A percentile compares a stretch with the other conserved stretches of the same genome.
Evolutionary conservation across 176 grass and related monocot genomes (phyloP).

Genomic region (Olyra latifolia): DNA sequence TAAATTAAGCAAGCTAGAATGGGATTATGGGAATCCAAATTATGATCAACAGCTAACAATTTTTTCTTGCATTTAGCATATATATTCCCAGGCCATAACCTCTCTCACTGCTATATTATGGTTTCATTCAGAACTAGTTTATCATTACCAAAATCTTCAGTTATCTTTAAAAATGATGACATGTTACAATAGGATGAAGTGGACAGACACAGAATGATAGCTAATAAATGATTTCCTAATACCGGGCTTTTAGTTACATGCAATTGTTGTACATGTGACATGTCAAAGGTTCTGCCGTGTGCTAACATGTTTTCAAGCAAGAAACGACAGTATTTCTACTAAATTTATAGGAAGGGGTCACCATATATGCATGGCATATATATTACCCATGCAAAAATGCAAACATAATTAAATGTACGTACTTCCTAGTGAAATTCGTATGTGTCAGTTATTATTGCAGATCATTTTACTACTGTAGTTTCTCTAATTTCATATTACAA

Average conservation of each 20-base stretch:
- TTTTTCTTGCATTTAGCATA: background rate
- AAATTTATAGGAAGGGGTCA: background rate
- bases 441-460: background rate
- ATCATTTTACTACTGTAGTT: background rate
- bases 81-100: background rate
- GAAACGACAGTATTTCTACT: background rate
- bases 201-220: background rate
- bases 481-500: background rate
- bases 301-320: background rate
- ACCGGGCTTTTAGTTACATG: background rate
- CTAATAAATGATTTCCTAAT: background rate
- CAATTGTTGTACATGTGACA: background rate
- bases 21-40: background rate
- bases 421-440: background rate
- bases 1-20: too few relatives aligned
- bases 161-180: background rate
- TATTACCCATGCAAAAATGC: too few relatives aligned
- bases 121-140: background rate
- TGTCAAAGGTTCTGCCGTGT: background rate
- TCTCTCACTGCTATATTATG: background rate
- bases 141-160: background rate
- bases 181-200: background rate
- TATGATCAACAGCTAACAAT: background rate
- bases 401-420: too few relatives aligned
- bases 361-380: background rate